Conservation (phyloP, 1,284 basidiomycete genomes). For the Heterobasidion irregulare region DNA sequence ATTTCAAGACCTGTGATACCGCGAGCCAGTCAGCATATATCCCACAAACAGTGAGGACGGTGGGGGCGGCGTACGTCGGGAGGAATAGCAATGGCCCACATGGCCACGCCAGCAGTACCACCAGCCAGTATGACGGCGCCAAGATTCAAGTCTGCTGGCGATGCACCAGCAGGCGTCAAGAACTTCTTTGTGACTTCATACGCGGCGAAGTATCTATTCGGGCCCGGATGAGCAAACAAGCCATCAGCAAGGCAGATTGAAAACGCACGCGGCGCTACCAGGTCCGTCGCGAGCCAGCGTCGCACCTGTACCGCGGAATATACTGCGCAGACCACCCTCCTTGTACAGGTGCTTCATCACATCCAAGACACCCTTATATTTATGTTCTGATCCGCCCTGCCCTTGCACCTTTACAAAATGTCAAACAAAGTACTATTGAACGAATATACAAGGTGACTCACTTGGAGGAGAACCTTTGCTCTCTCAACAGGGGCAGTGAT, state of each 20-base stretch:
- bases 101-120: slow-evolving; percentile 92
- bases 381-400: slow-evolving; percentile 62
- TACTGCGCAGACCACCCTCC: slow-evolving; percentile 88
- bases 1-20: slow-evolving; percentile 79
- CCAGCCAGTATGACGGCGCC: slow-evolving; percentile 88
- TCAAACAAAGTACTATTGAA: neutral
- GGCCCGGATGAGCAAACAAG: neutral
- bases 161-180: slow-evolving; percentile 72
- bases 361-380: slow-evolving; percentile 90
- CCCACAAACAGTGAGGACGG: neutral
- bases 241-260: neutral
- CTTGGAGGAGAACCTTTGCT: slow-evolving; percentile 94
- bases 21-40: slow-evolving; percentile 5
- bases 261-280: slow-evolving; percentile 86
- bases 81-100: slow-evolving; percentile 96
- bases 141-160: slow-evolving; percentile 78
- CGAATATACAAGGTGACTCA: slow-evolving; percentile 20
- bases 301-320: slow-evolving; percentile 90
- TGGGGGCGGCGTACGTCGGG: slow-evolving; percentile 65
- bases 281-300: slow-evolving; percentile 94
- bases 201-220: slow-evolving; percentile 85
- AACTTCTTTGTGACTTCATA: slow-evolving; percentile 92
- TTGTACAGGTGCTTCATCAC: slow-evolving; percentile 89
- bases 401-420: slow-evolving; percentile 68
- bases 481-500: slow-evolving; percentile 95